phyloP scores from a whole-genome alignment of 495 filamentous ascomycete genomes.

The Chaetomium tenue region DNA sequence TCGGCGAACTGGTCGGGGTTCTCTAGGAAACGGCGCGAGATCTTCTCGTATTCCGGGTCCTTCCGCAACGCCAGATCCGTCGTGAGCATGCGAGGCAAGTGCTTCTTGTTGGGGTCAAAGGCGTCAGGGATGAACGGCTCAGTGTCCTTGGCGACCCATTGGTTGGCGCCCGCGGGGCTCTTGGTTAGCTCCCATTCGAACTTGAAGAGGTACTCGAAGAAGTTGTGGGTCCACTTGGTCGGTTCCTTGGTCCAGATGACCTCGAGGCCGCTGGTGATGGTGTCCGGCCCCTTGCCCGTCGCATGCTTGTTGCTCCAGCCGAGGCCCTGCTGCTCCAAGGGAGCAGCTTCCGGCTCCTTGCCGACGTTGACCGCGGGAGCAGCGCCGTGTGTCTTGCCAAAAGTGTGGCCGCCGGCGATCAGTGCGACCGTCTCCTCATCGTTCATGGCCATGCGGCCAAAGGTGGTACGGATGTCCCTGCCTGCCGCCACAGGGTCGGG shows the following conservation, averaged over 20 bases:
- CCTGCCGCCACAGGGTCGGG: conserved; percentile 66
- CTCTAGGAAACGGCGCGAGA: conserved; percentile 62
- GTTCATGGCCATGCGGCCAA: conserved; percentile 74
- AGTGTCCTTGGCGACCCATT: conserved; percentile 67
- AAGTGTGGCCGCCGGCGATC: conserved; percentile 71
- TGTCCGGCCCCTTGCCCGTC: conserved; percentile 60
- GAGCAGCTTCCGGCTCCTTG: conserved; percentile 60
- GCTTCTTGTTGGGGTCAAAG: conserved; percentile 62
- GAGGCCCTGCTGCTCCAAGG: conserved; percentile 61
- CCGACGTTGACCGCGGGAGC: conserved; percentile 57
- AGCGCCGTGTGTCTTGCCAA: conserved; percentile 75
- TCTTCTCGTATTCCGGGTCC: conserved; percentile 70
- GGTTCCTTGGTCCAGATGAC: conserved; percentile 72
- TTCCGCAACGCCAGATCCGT: conserved; percentile 67
- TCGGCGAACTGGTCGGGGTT: conserved; percentile 64
- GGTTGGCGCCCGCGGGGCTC: conserved; percentile 69
- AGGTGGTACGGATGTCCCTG: conserved; percentile 66
- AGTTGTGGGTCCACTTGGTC: conserved; percentile 65
- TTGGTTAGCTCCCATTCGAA: conserved; percentile 75
- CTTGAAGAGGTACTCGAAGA: conserved; percentile 69
- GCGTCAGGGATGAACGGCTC: conserved; percentile 66
- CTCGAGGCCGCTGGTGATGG: conserved; percentile 71
- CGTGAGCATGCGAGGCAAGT: conserved; percentile 65
- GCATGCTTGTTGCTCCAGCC: conserved; percentile 62
- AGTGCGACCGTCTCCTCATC: conserved; percentile 74